These are phyloP conservation scores for Clohesyomyces aquaticus DNA, from an alignment of 495 filamentous ascomycete species.

Conservation along the genomic window DNA sequence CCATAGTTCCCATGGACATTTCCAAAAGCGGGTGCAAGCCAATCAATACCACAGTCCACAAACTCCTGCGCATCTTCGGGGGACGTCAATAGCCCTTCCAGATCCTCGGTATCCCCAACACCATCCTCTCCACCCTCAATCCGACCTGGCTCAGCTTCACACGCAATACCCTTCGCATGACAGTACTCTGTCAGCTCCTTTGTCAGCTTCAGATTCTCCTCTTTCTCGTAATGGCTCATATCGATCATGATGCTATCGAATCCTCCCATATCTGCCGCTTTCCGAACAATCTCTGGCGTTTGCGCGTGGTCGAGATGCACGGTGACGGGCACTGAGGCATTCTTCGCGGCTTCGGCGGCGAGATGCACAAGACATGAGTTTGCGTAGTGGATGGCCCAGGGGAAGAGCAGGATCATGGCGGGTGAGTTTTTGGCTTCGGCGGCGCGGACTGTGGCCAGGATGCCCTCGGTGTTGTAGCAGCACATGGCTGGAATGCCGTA, in stretches of 20 bases:
- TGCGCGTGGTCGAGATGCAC: constrained; percentile 81
- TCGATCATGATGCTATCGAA: constrained; percentile 71
- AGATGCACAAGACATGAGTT: constrained; percentile 65
- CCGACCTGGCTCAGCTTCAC: constrained; percentile 78
- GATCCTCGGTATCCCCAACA: constrained; percentile 71
- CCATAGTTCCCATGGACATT: constrained; percentile 88
- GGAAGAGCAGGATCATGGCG: constrained; percentile 83
- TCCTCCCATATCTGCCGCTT: constrained; percentile 65
- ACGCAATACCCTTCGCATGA: constrained; percentile 73
- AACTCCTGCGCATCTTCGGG: constrained; percentile 77
- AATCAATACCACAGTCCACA: constrained; percentile 74
- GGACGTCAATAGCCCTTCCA: constrained; percentile 76
- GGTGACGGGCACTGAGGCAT: constrained; percentile 69
- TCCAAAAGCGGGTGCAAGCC: constrained; percentile 82
- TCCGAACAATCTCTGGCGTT: constrained; percentile 68
- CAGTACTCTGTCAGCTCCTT: constrained; percentile 71
- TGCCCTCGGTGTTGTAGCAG: constrained; percentile 80
- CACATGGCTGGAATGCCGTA: constrained; percentile 34
- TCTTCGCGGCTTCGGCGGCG: constrained; percentile 64
- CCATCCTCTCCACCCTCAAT: constrained; percentile 89
- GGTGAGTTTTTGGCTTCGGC: constrained; percentile 75
- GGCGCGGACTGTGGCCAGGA: constrained; percentile 76
- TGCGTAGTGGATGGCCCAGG: constrained; percentile 79
- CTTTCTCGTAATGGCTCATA: constrained; percentile 71
- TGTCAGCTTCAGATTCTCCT: constrained; percentile 74